Evolutionary conservation across 768 basidiomycete genomes (phyloP).

Genomic region (Mycena polygramma): DNA sequence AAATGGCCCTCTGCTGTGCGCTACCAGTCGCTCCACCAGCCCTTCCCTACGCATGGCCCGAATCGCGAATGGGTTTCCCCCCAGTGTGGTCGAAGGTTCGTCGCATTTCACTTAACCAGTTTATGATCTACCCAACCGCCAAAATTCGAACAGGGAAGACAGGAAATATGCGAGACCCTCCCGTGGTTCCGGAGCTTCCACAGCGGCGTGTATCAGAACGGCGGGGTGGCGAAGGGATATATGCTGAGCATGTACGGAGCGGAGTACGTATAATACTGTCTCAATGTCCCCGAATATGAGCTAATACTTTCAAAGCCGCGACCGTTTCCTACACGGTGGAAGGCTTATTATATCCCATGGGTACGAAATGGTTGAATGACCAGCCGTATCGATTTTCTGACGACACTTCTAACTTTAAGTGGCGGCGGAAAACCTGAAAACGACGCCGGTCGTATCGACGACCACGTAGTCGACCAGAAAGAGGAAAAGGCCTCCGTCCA

Average conservation of each 20-base stretch:
- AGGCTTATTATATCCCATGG: constrained; percentile 28
- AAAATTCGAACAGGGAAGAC: constrained; percentile 1
- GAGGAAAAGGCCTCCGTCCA: background rate
- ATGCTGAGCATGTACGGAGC: constrained; percentile 14
- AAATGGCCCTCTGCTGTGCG: background rate
- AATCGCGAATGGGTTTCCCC: background rate
- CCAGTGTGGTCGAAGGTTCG: constrained; percentile 17
- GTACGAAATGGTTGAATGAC: background rate
- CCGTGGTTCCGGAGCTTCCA: constrained; percentile 24
- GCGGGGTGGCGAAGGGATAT: constrained; percentile 15
- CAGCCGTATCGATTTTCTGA: background rate
- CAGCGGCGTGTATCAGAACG: constrained; percentile 22
- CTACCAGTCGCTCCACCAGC: background rate
- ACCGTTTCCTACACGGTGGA: constrained; percentile 19
- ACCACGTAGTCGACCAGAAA: background rate
- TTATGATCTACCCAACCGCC: background rate
- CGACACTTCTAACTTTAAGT: background rate
- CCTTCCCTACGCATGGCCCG: background rate
- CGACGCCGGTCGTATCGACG: background rate
- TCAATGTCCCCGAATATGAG: background rate
- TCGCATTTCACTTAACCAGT: background rate
- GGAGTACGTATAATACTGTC: constrained; percentile 3
- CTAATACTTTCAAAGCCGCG: constrained; percentile 2
- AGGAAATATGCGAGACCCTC: constrained; percentile 28
- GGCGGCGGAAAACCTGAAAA: constrained; percentile 10